Conservation (phyloP, 2,329 filamentous ascomycete genomes). For the Nannizzia gypsea region DNA sequence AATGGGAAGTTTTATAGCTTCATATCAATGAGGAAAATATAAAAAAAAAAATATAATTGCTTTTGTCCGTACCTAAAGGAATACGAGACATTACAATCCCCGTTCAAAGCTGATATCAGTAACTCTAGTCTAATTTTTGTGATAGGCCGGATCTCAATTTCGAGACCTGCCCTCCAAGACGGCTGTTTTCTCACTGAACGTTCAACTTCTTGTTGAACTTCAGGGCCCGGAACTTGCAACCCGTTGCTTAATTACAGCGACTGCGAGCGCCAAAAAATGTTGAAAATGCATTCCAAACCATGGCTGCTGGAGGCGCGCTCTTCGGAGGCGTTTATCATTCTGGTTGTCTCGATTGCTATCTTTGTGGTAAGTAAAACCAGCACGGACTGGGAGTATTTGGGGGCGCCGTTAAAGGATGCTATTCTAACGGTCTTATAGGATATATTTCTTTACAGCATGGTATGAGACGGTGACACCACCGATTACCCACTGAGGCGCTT, state of each 20-base stretch:
- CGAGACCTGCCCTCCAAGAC: neutral
- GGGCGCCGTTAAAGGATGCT: neutral
- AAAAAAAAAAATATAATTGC: no score
- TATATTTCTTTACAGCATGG: neutral
- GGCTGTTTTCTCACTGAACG: neutral
- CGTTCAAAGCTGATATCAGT: neutral
- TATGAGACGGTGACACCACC: neutral
- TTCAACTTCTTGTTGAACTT: neutral
- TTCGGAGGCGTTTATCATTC: neutral
- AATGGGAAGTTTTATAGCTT: no score
- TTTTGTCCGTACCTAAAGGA: no score
- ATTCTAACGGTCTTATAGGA: neutral
- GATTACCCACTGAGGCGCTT: neutral
- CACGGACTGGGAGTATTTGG: neutral
- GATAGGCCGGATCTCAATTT: neutral
- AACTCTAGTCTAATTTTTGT: neutral
- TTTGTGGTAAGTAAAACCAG: neutral
- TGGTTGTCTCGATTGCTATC: neutral
- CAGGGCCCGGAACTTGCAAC: neutral
- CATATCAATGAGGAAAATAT: no score
- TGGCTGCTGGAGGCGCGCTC: neutral
- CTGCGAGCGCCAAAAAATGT: neutral
- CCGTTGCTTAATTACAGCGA: neutral
- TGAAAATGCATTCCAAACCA: neutral
- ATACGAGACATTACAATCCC: no score